These are phyloP conservation scores for Aspergillus quadrilineatus DNA, from an alignment of 2,329 filamentous ascomycete genomes.

Conservation along the genomic window DNA sequence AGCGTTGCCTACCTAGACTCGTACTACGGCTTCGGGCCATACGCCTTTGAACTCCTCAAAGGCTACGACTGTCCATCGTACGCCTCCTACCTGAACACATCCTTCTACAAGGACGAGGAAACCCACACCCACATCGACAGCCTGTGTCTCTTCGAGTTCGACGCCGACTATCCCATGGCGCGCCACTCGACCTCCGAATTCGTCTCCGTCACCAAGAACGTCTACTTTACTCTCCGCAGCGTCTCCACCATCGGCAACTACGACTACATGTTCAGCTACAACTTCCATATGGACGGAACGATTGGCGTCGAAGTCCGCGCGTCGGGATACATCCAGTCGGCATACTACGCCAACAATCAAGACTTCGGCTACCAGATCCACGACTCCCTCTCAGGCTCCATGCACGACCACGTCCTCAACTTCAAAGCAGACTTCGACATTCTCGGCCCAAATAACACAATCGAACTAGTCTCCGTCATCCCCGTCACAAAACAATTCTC, in stretches of 20 bases:
- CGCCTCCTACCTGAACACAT: slow-evolving; percentile 27
- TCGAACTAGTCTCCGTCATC: slow-evolving; percentile 13
- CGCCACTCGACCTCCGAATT: slow-evolving; percentile 11
- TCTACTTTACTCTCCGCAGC: slow-evolving; percentile 17
- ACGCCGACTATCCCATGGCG: slow-evolving; percentile 13
- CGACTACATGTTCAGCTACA: slow-evolving; percentile 18
- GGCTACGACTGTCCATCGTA: slow-evolving; percentile 30
- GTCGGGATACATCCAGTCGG: slow-evolving; percentile 17
- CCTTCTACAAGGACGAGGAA: slow-evolving; percentile 25
- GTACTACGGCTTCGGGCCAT: slow-evolving; percentile 15
- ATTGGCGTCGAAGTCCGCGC: slow-evolving; percentile 16
- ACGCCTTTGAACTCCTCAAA: slow-evolving; percentile 21
- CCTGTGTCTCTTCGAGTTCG: slow-evolving; percentile 16
- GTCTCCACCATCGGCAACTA: slow-evolving; percentile 19
- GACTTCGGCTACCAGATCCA: slow-evolving; percentile 20
- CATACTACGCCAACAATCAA: slow-evolving; percentile 17
- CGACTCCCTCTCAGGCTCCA: slow-evolving; percentile 16
- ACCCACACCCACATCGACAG: slow-evolving; percentile 17
- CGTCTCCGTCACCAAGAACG: slow-evolving; percentile 13
- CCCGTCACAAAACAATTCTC: slow-evolving; percentile 15
- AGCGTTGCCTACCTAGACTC: slow-evolving; percentile 15
- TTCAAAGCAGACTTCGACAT: slow-evolving; percentile 21
- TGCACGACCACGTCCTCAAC: slow-evolving; percentile 20
- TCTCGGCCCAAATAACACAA: slow-evolving; percentile 13
- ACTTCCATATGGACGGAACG: slow-evolving; percentile 16